Percentiles rank a stretch among this genome's conserved stretches.
phyloP scores from a whole-genome alignment of 495 filamentous ascomycete genomes.

The Trichoderma virens region DNA sequence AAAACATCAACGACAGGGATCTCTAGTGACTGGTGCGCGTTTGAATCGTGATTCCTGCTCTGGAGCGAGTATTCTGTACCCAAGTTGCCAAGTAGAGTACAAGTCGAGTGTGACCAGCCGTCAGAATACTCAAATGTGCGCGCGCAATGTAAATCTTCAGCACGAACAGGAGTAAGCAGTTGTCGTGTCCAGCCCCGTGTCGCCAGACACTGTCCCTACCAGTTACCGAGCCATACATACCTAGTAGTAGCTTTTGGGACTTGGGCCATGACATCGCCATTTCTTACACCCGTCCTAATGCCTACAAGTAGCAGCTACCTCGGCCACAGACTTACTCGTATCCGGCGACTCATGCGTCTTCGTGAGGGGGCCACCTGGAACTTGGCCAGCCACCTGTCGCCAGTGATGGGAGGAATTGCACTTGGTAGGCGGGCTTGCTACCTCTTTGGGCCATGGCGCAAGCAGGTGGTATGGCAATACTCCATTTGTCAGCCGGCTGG shows the following conservation, averaged over 20 bases:
- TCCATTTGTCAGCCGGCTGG: conserved; percentile 2
- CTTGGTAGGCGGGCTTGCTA: not conserved
- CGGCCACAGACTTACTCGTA: conserved; percentile 3
- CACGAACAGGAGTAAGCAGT: not conserved
- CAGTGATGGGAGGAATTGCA: not conserved
- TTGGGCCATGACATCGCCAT: not conserved
- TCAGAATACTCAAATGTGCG: not conserved
- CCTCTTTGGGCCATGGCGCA: not conserved
- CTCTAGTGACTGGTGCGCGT: not conserved
- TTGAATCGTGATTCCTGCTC: not conserved
- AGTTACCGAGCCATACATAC: too few species aligned
- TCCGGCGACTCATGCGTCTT: not conserved
- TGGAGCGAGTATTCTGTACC: not conserved
- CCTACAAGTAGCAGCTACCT: not conserved
- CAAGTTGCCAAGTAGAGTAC: not conserved
- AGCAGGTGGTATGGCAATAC: not conserved
- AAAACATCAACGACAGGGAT: not conserved
- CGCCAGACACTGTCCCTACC: not conserved
- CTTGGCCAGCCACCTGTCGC: not conserved
- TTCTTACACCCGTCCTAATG: not conserved
- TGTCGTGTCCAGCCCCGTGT: not conserved
- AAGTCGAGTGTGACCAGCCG: not conserved
- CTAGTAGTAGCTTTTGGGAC: too few species aligned
- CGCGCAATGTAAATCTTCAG: conserved; percentile 1
- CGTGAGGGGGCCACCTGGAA: not conserved